A percentile compares a stretch with the other conserved stretches of the same genome.
phyloP scores from a whole-genome alignment of 225 moss, liverwort and hornwort species.

The Sphagnum tenellum region DNA sequence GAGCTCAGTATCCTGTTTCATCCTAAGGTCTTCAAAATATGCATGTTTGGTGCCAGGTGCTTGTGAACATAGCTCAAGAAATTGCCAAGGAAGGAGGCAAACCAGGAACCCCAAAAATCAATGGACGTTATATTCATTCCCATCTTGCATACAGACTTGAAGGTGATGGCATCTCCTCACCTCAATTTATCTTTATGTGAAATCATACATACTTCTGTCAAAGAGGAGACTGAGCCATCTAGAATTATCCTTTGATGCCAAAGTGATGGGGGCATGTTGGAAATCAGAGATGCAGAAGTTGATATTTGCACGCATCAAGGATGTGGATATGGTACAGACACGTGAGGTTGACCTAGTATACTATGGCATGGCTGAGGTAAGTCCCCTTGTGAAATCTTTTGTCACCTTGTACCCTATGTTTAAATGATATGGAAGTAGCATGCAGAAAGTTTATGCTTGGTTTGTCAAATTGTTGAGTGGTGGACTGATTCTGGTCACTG shows the following conservation, averaged over 20 bases:
- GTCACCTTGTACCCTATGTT: too few species aligned
- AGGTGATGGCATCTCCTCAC: constrained; percentile 11
- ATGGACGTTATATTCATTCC: constrained; percentile 43
- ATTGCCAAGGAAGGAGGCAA: constrained; percentile 26
- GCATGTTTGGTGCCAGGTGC: constrained; percentile 7
- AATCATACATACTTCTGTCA: too few species aligned
- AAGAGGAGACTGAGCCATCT: too few species aligned
- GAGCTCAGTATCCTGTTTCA: too few species aligned
- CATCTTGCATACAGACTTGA: constrained; percentile 29
- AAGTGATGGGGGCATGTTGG: neutral
- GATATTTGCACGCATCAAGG: constrained; percentile 11
- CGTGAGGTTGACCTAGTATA: constrained; percentile 19
- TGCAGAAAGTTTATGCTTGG: too few species aligned
- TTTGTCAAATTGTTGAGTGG: neutral
- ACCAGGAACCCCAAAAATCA: constrained; percentile 33
- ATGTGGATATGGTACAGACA: constrained; percentile 14
- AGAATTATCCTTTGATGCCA: too few species aligned
- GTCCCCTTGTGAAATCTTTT: neutral
- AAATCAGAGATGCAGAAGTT: constrained; percentile 14
- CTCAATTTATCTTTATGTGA: too few species aligned
- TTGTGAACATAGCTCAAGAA: constrained; percentile 28
- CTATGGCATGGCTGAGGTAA: constrained; percentile 32
- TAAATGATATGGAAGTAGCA: too few species aligned
- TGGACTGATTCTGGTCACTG: neutral
- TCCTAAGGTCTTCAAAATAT: too few species aligned